These are phyloP conservation scores for Globisporangium heterothallicum DNA, from an alignment of 352 stramenopile species.

Conservation along the genomic window DNA sequence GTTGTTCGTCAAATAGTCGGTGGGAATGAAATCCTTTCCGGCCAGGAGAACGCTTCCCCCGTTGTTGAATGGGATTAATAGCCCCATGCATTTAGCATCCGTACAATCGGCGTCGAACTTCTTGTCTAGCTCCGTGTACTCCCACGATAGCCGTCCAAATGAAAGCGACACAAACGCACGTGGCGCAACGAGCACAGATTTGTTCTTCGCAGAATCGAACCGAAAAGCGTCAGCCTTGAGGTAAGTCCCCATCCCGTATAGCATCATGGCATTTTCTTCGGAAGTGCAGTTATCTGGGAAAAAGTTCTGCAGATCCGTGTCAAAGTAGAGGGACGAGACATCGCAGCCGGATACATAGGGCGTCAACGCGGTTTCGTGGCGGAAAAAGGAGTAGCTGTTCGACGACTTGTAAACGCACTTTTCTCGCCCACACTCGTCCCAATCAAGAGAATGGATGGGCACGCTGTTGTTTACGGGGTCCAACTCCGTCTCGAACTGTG, in stretches of 20 bases:
- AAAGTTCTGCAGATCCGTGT: constrained; percentile 7
- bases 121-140: constrained; percentile 20
- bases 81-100: constrained; percentile 20
- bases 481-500: constrained; percentile 7
- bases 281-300: not conserved
- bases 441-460: constrained; percentile 5
- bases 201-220: constrained; percentile 9
- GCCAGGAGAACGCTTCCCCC: constrained; percentile 21
- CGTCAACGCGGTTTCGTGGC: constrained; percentile 10
- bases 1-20: constrained; percentile 16
- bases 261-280: constrained; percentile 5
- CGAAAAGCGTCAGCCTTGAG: constrained; percentile 12
- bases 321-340: not conserved
- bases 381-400: constrained; percentile 9
- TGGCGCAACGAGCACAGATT: constrained; percentile 12
- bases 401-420: constrained; percentile 13
- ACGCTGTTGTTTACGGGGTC: constrained; percentile 1
- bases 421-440: constrained; percentile 8
- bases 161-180: constrained; percentile 25
- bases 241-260: constrained; percentile 15
- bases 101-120: constrained; percentile 20
- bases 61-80: constrained; percentile 27
- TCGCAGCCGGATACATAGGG: constrained; percentile 8
- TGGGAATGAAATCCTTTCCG: constrained; percentile 22
- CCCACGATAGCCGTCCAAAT: constrained; percentile 39